Evolutionary conservation across 106 monocot species (phyloP).

Genomic region (Gastrodia elata): DNA sequence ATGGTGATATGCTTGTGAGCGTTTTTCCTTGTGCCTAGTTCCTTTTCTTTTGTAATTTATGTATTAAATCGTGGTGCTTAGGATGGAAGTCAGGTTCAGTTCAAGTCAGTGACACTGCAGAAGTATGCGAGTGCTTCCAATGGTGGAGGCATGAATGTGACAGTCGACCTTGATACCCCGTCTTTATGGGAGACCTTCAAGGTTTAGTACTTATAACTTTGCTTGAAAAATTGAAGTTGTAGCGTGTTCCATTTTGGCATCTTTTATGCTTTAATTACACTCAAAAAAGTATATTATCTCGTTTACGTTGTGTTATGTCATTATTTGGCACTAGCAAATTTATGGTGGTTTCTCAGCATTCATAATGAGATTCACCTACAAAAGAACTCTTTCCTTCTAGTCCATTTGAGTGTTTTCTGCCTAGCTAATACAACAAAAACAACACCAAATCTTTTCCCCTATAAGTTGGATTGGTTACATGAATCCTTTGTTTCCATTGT

Average conservation of each 20-base stretch:
- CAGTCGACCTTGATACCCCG: constrained; percentile 45
- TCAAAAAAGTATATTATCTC: not conserved
- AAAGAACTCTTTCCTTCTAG: too few species aligned
- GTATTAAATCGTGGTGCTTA: constrained; percentile 11
- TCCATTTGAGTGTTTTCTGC: too few species aligned
- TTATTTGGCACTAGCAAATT: not conserved
- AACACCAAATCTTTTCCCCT: too few species aligned
- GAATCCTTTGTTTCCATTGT: too few species aligned
- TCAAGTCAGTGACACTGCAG: constrained; percentile 45
- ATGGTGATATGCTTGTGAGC: constrained; percentile 80
- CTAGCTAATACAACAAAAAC: too few species aligned
- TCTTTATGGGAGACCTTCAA: constrained; percentile 80
- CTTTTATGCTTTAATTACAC: not conserved
- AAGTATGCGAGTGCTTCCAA: constrained; percentile 58
- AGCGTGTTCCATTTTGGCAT: too few species aligned
- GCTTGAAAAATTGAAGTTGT: not conserved
- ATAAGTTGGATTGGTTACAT: too few species aligned
- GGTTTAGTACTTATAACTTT: constrained; percentile 18
- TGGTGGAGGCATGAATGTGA: constrained; percentile 60
- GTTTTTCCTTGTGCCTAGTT: not conserved
- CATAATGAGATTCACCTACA: not conserved
- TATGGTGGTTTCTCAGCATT: not conserved
- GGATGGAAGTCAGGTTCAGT: constrained; percentile 79
- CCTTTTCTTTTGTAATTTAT: not conserved
- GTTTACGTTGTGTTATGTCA: not conserved